phyloP scores from a whole-genome alignment of 192 early-diverging fungal genomes.

The Cetraspora pellucida region DNA sequence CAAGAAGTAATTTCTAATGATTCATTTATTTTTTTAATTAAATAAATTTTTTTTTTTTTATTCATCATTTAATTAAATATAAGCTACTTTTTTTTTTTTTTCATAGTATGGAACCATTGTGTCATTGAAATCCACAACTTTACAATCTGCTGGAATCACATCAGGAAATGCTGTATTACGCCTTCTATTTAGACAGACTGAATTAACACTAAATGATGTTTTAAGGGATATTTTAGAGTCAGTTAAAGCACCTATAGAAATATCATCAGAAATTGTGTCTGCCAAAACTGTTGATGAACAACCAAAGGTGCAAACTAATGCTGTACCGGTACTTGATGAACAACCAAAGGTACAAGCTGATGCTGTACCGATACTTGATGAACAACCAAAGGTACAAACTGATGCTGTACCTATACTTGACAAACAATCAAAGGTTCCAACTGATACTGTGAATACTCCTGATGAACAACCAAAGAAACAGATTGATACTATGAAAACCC shows the following conservation, averaged over 20 bases:
- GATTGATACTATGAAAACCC: too few species aligned
- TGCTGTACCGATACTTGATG: too few species aligned
- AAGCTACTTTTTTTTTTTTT: not conserved
- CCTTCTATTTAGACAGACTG: conserved; percentile 64
- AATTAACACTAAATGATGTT: conserved; percentile 51
- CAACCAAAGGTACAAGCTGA: too few species aligned
- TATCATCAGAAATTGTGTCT: not conserved
- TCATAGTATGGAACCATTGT: conserved; percentile 58
- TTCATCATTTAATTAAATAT: conserved; percentile 1
- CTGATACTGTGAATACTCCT: too few species aligned
- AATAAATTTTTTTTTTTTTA: not conserved
- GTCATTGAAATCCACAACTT: conserved; percentile 65
- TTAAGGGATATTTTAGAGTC: conserved; percentile 44
- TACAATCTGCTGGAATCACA: conserved; percentile 68
- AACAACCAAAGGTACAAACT: too few species aligned
- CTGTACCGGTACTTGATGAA: too few species aligned
- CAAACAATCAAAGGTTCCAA: too few species aligned
- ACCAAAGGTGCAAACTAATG: too few species aligned
- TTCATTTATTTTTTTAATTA: not conserved
- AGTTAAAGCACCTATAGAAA: conserved; percentile 6
- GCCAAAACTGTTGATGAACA: too few species aligned
- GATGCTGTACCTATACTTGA: too few species aligned
- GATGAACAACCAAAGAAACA: too few species aligned
- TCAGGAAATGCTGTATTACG: conserved; percentile 72
- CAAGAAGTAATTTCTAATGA: conserved; percentile 53